Conservation (phyloP, 2,329 filamentous ascomycete genomes). For the Arthrobotrys iridis region DNA sequence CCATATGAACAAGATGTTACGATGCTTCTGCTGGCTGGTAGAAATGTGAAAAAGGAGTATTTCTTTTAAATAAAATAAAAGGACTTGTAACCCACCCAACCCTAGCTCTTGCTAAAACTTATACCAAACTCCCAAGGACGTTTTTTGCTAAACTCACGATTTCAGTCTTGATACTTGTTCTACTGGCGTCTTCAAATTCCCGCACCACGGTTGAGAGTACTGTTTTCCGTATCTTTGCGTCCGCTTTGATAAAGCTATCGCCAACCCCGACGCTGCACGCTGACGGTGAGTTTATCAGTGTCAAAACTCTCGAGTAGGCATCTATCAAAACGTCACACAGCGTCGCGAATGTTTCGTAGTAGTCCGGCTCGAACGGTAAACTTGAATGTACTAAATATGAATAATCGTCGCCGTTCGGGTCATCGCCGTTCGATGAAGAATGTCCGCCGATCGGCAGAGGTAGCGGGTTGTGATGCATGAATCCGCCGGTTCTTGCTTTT, state of each 20-base stretch:
- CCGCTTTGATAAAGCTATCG: slow-evolving; percentile 89
- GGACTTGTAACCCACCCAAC: slow-evolving; percentile 10
- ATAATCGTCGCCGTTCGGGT: slow-evolving; percentile 73
- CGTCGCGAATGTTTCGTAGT: slow-evolving; percentile 94
- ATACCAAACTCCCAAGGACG: slow-evolving; percentile 86
- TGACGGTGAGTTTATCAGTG: slow-evolving; percentile 77
- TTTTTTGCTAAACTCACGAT: slow-evolving; percentile 86
- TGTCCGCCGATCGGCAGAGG: slow-evolving; percentile 19
- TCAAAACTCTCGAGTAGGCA: slow-evolving; percentile 81
- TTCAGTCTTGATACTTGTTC: slow-evolving; percentile 79
- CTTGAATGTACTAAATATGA: slow-evolving; percentile 87
- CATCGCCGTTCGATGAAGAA: slow-evolving; percentile 48
- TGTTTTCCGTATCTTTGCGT: slow-evolving; percentile 85
- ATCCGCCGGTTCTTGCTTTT: slow-evolving; percentile 23
- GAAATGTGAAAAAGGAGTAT: slow-evolving; percentile 11
- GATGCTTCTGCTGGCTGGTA: slow-evolving; percentile 10
- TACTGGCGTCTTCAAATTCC: slow-evolving; percentile 90
- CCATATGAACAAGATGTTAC: slow-evolving; percentile 30
- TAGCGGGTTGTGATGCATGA: slow-evolving; percentile 45
- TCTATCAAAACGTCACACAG: slow-evolving; percentile 95
- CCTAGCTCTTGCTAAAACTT: slow-evolving; percentile 44
- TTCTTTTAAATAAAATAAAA: slow-evolving; percentile 11
- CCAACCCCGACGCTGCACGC: slow-evolving; percentile 76
- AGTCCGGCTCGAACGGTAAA: slow-evolving; percentile 95
- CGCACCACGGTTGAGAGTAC: slow-evolving; percentile 86